Evolutionary conservation across 148 eudicot species (phyloP), one percentile per base, ranked within the genome.

Genomic region (Selenicereus undatus): DNA sequence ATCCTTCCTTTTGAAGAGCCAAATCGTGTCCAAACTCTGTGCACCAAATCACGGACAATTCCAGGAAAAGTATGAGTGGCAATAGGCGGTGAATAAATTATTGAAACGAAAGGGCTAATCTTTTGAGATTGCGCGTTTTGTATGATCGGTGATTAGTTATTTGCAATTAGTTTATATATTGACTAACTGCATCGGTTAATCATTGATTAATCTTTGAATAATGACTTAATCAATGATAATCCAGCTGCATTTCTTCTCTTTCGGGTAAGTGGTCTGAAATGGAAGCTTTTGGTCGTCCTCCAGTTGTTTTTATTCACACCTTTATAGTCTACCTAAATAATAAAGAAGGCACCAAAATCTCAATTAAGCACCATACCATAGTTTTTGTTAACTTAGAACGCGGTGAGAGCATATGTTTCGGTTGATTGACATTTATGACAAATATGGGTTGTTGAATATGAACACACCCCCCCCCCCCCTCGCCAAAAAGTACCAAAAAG

Each of bases 61-160:
- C 62, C 11, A 64, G 12, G 11, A 64, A 8, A 64, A 64, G 26
- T n/a, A 62, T 5, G 5, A 62, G 68, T 22, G 68, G 26, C 17
- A 66, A 66, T 26, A 29, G 29, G 35, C 71, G 71, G 71, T 66
- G 71, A 66, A 66, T 66, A 66, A 66, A 66, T 27, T 24, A 66
- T 66, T 1, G 35, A 12, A 66, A 66, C 71, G 26, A 66, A 27
- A 26, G 30, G 35, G 16, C 62, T 26, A 27, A 66, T 27, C 71
- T 66, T 27, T 66, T 66, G 32, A 66, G 71, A 26, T 66, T 27
- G 35, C 71, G 71, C 71, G 71, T 66, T 66, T 66, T 27, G 5
- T 66, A 27, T 66, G 32, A 27, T 66, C 18, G 32, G 32, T 27
- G 35, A 66, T 26, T 66, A 27, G 71, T 66, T 66, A 66, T 66